Conservation (phyloP, 305 asterid species). For the Fraxinus xanthoxyloides region DNA sequence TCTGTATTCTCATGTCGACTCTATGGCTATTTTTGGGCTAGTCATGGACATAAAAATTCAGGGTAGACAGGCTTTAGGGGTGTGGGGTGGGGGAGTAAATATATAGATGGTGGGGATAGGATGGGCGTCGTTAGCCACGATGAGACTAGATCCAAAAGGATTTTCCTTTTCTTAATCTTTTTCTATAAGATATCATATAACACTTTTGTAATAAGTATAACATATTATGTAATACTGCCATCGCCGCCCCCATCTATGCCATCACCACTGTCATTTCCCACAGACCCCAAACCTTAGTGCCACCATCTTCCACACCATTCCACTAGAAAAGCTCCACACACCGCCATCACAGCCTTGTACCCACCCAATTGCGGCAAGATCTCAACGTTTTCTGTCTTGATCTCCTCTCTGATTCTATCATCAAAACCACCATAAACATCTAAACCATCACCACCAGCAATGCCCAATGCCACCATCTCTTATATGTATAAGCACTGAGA, state of each 20-base stretch:
- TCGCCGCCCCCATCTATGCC: too few relatives aligned
- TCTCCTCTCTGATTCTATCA: background rate
- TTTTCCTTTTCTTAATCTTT: background rate
- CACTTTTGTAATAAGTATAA: background rate
- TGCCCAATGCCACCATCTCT: background rate
- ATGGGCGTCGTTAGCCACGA: conserved; percentile 35
- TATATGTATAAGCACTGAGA: background rate
- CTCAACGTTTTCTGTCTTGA: background rate
- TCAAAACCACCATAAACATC: background rate
- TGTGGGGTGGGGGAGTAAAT: background rate
- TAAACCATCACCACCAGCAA: too few relatives aligned
- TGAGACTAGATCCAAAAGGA: conserved; percentile 42
- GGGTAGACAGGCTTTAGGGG: background rate
- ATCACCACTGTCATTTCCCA: too few relatives aligned
- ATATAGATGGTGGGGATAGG: background rate
- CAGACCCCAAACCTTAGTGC: too few relatives aligned
- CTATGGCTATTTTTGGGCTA: background rate
- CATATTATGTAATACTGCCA: background rate
- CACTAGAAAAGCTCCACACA: too few relatives aligned
- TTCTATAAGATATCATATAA: background rate
- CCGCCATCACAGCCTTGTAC: background rate
- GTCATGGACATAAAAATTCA: background rate
- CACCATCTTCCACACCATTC: too few relatives aligned
- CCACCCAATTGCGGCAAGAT: background rate
- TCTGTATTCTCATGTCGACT: conserved; percentile 56